phyloP scores from a whole-genome alignment of 495 filamentous ascomycete species.

The Filosporella fistucella region DNA sequence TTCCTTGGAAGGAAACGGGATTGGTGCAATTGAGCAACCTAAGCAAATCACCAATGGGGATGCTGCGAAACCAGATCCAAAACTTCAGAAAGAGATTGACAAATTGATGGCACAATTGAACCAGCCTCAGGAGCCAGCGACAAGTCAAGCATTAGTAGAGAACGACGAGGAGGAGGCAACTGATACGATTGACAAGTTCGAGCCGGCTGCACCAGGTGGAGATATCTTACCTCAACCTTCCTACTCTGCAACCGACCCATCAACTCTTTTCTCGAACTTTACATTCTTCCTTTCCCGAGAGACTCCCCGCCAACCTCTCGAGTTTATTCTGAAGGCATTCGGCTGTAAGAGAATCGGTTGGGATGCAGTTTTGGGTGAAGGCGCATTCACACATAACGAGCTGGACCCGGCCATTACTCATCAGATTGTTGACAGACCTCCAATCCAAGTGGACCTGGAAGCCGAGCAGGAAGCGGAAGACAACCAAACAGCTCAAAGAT shows the following conservation, averaged over 20 bases:
- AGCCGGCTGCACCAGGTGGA: conserved; percentile 69
- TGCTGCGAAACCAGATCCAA: conserved; percentile 29
- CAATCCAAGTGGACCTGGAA: conserved; percentile 58
- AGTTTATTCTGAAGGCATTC: conserved; percentile 91
- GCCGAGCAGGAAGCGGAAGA: conserved; percentile 53
- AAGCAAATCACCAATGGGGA: conserved; percentile 21
- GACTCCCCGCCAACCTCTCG: conserved; percentile 82
- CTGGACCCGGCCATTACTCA: conserved; percentile 85
- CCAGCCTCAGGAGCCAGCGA: conserved; percentile 33
- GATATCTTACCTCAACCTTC: conserved; percentile 83
- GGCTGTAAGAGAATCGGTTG: conserved; percentile 96
- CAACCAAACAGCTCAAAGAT: conserved; percentile 48
- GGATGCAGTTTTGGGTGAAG: conserved; percentile 84
- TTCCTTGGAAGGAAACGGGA: conserved; percentile 69
- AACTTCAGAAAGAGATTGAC: conserved; percentile 50
- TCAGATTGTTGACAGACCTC: conserved; percentile 88
- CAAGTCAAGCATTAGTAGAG: conserved; percentile 25
- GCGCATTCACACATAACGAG: conserved; percentile 87
- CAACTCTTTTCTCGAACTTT: conserved; percentile 75
- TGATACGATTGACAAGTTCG: conserved; percentile 84
- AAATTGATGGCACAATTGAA: conserved; percentile 48
- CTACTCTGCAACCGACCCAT: conserved; percentile 47
- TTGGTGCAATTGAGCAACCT: conserved; percentile 46
- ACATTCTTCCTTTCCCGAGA: conserved; percentile 94
- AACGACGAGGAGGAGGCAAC: conserved; percentile 44